Percentiles rank a stretch among this genome's conserved stretches.
Evolutionary conservation across 805 yeast species (phyloP).

Genomic region (Saccharomycopsis sp.): DNA sequence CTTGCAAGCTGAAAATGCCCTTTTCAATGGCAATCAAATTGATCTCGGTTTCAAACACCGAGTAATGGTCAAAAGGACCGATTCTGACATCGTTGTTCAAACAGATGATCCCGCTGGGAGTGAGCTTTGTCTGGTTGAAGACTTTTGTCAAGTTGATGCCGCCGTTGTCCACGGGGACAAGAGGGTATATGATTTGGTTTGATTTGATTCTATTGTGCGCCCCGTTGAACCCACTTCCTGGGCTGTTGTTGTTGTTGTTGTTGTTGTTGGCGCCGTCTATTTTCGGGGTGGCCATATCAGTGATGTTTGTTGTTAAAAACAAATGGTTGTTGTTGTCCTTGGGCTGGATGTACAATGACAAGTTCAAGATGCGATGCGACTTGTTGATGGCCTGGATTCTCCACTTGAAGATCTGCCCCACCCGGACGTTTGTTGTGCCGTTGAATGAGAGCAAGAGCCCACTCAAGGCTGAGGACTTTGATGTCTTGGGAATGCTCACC

Average conservation of each 20-base stretch:
- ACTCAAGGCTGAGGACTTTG: constrained; percentile 21
- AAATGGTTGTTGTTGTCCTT: constrained; percentile 22
- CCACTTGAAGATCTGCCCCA: constrained; percentile 58
- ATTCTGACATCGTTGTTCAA: constrained; percentile 58
- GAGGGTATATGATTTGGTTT: constrained; percentile 20
- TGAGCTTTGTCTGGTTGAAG: constrained; percentile 33
- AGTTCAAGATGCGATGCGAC: constrained; percentile 39
- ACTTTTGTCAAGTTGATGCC: constrained; percentile 25
- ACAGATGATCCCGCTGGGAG: constrained; percentile 49
- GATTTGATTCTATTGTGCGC: constrained; percentile 11
- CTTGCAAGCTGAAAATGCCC: constrained; percentile 58
- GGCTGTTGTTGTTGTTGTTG: not conserved
- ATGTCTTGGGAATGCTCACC: constrained; percentile 21
- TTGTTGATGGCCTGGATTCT: constrained; percentile 57
- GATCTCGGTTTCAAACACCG: constrained; percentile 56
- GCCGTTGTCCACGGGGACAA: constrained; percentile 16
- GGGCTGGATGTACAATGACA: constrained; percentile 41
- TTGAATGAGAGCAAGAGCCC: constrained; percentile 45
- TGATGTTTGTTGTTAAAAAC: constrained; percentile 19
- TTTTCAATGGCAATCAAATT: constrained; percentile 50
- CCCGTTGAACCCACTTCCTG: constrained; percentile 16
- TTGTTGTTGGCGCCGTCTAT: constrained; percentile 8
- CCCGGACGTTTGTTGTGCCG: constrained; percentile 50
- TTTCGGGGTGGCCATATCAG: constrained; percentile 23
- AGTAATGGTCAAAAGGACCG: constrained; percentile 51